These are phyloP conservation scores for Gyrodon lividus DNA, from an alignment of 768 basidiomycete species.

Conservation along the genomic window DNA sequence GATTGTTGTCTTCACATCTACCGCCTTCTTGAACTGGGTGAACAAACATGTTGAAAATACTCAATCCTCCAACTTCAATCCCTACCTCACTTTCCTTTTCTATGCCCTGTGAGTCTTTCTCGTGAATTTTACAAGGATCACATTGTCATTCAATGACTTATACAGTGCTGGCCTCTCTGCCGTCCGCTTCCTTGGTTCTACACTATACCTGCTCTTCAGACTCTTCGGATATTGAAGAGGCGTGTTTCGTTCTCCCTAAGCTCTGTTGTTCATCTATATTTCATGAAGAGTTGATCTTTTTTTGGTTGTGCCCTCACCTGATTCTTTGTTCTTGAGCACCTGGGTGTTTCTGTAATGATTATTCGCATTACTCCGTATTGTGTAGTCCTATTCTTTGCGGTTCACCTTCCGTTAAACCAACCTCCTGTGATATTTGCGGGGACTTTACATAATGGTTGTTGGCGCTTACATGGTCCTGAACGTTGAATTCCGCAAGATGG, in stretches of 20 bases:
- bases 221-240: slow-evolving; percentile 56
- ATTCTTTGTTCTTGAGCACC: neutral
- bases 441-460: neutral
- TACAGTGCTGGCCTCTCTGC: slow-evolving; percentile 74
- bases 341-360: neutral
- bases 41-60: slow-evolving; percentile 50
- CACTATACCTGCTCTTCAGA: slow-evolving; percentile 76
- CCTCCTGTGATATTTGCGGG: neutral
- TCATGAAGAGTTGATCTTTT: slow-evolving; percentile 1
- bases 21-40: slow-evolving; percentile 75
- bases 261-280: slow-evolving; percentile 7
- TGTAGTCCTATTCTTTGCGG: neutral
- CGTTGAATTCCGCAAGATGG: no score
- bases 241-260: neutral
- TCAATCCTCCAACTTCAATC: slow-evolving; percentile 68
- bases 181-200: slow-evolving; percentile 76
- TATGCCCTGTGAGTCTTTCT: slow-evolving; percentile 46
- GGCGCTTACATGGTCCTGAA: no score
- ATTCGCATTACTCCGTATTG: neutral
- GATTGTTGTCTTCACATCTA: slow-evolving; percentile 75
- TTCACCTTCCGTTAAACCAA: neutral
- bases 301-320: neutral
- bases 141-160: neutral
- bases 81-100: slow-evolving; percentile 87
- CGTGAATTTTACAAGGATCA: slow-evolving; percentile 4